Base-by-base conservation (phyloP, 164 flowering plant genomes). In the Houttuynia cordata region DNA sequence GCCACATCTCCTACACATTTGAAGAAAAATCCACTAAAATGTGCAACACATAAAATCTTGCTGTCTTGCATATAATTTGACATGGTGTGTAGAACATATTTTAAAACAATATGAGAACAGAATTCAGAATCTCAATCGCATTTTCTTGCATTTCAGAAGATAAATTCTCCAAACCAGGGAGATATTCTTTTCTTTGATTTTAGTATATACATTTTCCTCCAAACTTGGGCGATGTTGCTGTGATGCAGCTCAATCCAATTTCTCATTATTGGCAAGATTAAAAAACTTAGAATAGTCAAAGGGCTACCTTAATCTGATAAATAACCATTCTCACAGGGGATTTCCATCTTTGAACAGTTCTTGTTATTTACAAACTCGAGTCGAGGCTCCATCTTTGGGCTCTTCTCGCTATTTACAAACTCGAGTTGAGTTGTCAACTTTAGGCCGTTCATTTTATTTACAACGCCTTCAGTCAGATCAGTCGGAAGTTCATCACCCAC, bases 351-450 rank as follows among this genome's bases (percentile, higher is more conserved):
- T 45, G 8, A 14, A 45, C 49, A 45, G 49, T 45, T 45, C 62
- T 73, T 77, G 53, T 64, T 68, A 21, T 63, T 71, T 25, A 58
- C 73, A 52, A 70, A 79, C 68, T 73, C 72, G 55, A 70, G 69
- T 62, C 69, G 78, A 72, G 74, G 72, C 76, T 75, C 83, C 78
- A 63, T 67, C 63, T 65, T 76, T 45, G 59, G 70, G 70, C 61
- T 68, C 70, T 73, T 79, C 62, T 71, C 75, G 70, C 73, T 80
- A 80, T 82, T 73, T 82, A 82, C 85, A 82, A 22, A 58, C 69
- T 67, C 73, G 52, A 67, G 71, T 74, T 30, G 74, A 67, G 71
- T 72, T 42, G 62, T 70, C 68, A 63, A 24, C 57, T 62, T 57
- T 42, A 70, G 75, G 70, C 70, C 65, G 58, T 62, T 73, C 64